Evolutionary conservation across 2,329 filamentous ascomycete genomes (phyloP), one percentile per base, ranked within the genome.

Genomic region (Fusarium subtropicale): DNA sequence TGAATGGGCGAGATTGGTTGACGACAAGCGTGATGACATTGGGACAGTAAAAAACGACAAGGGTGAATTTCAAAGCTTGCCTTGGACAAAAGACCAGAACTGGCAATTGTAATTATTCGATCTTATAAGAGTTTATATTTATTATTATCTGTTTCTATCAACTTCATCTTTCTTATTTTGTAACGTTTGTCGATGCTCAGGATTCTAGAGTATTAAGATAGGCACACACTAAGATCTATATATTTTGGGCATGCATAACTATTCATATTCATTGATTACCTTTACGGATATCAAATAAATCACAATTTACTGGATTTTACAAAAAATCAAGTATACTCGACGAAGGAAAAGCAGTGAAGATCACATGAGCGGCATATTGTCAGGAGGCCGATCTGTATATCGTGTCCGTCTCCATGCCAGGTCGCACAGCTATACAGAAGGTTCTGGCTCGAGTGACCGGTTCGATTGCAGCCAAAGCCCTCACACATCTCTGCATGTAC

Each of bases 1-100:
- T 22, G 92, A 96, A 81, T 96, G 92, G 90, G 91, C 86, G 4
- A 81, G 91, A 65, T 75, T 94, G 45, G 85, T 90, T 24, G 87
- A 91, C 78, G 90, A 93, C 73, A 75, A 80, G 39, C 77, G 85
- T 65, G 82, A 86, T n/a, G 78, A 79, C 15, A 76, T 85, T 64
- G 81, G 81, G n/a, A 79, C 77, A 54, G 68, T 69, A 31, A 74
- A 67, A 47, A 67, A 74, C 38, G 66, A 68, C 28, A 73, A 74
- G 16, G 78, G 77, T n/a, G 69, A 71, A 44, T 75, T 77, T 56
- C 61, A 72, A 33, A 77, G 64, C 44, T 73, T 75, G 42, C 70
- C 58, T 26, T 80, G 77, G 78, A 78, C 76, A 44, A 60, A 59
- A 55, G 52, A 62, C 20, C 61, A 73, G 41, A 60, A 62, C 53